Evolutionary conservation across 2,329 filamentous ascomycete genomes (phyloP), one percentile per base, ranked within the genome.

Genomic region (Chaetomium sp.): DNA sequence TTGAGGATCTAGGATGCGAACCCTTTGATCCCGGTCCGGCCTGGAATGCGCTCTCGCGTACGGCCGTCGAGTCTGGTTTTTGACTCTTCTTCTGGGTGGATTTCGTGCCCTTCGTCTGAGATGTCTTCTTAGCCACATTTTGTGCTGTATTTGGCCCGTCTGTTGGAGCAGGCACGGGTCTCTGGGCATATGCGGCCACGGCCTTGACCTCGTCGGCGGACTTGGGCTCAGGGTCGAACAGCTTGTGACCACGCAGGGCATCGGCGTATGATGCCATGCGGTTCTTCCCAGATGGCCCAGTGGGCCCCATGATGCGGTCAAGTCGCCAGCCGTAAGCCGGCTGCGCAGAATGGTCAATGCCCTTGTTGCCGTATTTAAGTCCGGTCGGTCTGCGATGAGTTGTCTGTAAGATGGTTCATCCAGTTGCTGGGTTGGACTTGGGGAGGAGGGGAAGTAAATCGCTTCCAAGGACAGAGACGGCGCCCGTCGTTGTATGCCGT

Each of bases 221-320:
- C 25, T 60, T 61, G 12, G 58, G 10, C 45, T 62, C 64, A 2
- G 50, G 56, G 12, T 55, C 29, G 31, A 61, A 49, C 29, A 51
- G 57, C 47, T 65, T 63, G 55, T 62, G 31, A 7, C 65, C 63
- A 5, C 63, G 57, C 21, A 67, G 21, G 23, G 60, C 63, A 42
- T 68, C 67, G 16, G 67, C 67, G 42, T 68, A 68, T 19, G 67
- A 67, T 50, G 45, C 31, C 19, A 13, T 25, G 16, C 33, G 33
- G 12, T 33, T 49, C 23, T 61, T 57, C 27, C 27, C 42, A 31
- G 56, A 19, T 21, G 2, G 0, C 16, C 51, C 33, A 31, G 53
- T 19, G 19, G 54, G 16, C 29, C 59, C 54, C 66, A 66, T 65
- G 45, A 13, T 23, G 31, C 23, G n/a, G 33, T 23, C 55, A n/a